These are phyloP conservation scores for Kewa caespitosa DNA, from an alignment of 179 eudicot species.

Conservation along the genomic window DNA sequence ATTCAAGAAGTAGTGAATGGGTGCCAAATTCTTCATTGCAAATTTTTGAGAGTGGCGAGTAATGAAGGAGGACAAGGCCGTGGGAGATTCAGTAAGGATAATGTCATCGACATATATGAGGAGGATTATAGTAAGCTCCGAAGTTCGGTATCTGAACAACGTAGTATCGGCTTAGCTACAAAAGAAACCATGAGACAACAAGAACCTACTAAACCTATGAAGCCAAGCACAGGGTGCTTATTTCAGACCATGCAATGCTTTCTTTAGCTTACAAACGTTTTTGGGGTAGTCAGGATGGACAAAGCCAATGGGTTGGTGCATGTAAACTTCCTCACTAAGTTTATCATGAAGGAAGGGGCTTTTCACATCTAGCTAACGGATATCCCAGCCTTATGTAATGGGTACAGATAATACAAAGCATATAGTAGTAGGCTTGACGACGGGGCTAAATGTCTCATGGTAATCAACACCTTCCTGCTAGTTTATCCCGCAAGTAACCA, in stretches of 20 bases:
- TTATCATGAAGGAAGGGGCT: neutral
- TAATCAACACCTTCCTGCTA: neutral
- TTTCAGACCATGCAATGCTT: neutral
- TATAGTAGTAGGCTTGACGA: neutral
- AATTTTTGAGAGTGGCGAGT: neutral
- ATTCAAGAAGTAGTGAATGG: neutral
- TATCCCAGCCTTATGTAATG: neutral
- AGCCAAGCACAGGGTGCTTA: neutral
- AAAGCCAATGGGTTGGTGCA: neutral
- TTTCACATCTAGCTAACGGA: neutral
- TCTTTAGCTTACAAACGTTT: neutral
- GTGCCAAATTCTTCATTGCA: neutral
- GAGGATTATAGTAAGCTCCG: neutral
- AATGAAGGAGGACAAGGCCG: neutral
- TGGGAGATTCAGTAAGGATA: neutral
- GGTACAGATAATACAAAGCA: neutral
- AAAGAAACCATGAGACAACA: neutral
- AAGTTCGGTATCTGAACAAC: neutral
- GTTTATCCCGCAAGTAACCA: neutral
- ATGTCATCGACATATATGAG: neutral
- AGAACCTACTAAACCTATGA: neutral
- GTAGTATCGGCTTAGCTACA: neutral
- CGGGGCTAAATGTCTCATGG: neutral
- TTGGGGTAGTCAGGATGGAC: neutral
- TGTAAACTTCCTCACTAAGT: neutral